phyloP scores from a whole-genome alignment of 1,284 basidiomycete genomes.

The Trichosporon sp. region DNA sequence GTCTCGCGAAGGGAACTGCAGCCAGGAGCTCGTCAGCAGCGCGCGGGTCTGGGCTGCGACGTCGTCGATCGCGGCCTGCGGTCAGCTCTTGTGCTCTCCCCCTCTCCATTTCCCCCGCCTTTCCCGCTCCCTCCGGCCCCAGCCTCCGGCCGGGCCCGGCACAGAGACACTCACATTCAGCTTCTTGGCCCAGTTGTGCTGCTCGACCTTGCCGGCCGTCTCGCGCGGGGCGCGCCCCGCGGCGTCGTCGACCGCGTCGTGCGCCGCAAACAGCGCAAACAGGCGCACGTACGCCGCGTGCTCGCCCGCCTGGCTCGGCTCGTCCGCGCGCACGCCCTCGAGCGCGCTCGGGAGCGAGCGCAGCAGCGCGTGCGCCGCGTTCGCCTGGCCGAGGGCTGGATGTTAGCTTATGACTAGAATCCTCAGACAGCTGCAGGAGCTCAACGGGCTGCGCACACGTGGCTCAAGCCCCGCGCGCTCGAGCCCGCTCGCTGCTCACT shows the following conservation, averaged over 20 bases:
- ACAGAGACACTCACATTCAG: neutral
- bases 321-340: neutral
- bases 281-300: constrained; percentile 31
- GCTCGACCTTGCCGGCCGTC: constrained; percentile 37
- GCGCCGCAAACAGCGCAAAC: constrained; percentile 34
- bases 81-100: too few species aligned
- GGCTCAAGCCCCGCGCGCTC: too few species aligned
- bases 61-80: neutral
- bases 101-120: too few species aligned
- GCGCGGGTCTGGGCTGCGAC: constrained; percentile 34
- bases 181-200: constrained; percentile 31
- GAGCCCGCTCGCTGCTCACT: too few species aligned
- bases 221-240: constrained; percentile 26
- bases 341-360: constrained; percentile 58
- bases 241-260: constrained; percentile 40
- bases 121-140: too few species aligned
- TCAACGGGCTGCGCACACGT: too few species aligned
- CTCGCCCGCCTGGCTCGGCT: constrained; percentile 29
- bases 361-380: constrained; percentile 64
- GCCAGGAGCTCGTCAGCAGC: constrained; percentile 53
- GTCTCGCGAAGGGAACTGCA: constrained; percentile 44
- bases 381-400: constrained; percentile 66
- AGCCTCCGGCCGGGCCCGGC: neutral
- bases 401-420: too few species aligned
- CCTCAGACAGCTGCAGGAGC: too few species aligned